A percentile compares a stretch with the other conserved stretches of the same genome.
Conservation (phyloP, 2,329 filamentous ascomycete species). For the Tolypocladium tundrense region DNA sequence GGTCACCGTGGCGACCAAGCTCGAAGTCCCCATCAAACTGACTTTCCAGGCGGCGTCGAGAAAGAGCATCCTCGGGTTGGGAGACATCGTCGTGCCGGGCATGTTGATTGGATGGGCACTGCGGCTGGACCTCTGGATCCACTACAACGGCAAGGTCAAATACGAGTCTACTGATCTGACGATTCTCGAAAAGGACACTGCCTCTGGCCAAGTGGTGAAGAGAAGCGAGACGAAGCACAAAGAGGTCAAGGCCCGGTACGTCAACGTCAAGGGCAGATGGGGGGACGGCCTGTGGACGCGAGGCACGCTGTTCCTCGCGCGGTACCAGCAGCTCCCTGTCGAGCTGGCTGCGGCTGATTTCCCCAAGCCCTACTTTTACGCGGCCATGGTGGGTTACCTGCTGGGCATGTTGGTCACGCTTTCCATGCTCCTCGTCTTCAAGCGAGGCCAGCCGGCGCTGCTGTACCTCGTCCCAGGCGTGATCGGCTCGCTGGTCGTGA, state of each 20-base stretch:
- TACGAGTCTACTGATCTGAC: slow-evolving; percentile 25
- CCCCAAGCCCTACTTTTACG: slow-evolving; percentile 75
- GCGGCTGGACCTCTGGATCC: slow-evolving; percentile 81
- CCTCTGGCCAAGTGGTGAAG: slow-evolving; percentile 22
- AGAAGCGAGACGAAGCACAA: slow-evolving; percentile 29
- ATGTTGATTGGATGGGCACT: slow-evolving; percentile 82
- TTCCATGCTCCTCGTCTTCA: slow-evolving; percentile 63
- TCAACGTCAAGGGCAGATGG: slow-evolving; percentile 62
- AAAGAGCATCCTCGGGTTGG: slow-evolving; percentile 74
- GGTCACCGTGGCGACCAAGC: slow-evolving; percentile 75
- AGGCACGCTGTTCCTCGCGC: slow-evolving; percentile 13
- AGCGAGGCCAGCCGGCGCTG: slow-evolving; percentile 80
- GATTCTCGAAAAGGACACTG: slow-evolving; percentile 20
- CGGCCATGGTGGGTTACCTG: slow-evolving; percentile 66
- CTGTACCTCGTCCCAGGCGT: slow-evolving; percentile 89
- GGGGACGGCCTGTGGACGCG: slow-evolving; percentile 73
- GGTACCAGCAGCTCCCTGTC: slow-evolving; percentile 14
- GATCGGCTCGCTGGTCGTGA: slow-evolving; percentile 63
- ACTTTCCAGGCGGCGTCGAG: slow-evolving; percentile 61
- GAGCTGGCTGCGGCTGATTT: slow-evolving; percentile 43
- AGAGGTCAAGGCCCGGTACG: slow-evolving; percentile 40
- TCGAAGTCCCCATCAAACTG: slow-evolving; percentile 91
- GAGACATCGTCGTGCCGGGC: slow-evolving; percentile 89
- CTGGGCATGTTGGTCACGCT: slow-evolving; percentile 70
- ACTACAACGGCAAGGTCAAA: slow-evolving; percentile 61